Evolutionary conservation across 2,329 filamentous ascomycete species (phyloP), one percentile per base, ranked within the genome.

Genomic region (Pestalotiopsis fici): DNA sequence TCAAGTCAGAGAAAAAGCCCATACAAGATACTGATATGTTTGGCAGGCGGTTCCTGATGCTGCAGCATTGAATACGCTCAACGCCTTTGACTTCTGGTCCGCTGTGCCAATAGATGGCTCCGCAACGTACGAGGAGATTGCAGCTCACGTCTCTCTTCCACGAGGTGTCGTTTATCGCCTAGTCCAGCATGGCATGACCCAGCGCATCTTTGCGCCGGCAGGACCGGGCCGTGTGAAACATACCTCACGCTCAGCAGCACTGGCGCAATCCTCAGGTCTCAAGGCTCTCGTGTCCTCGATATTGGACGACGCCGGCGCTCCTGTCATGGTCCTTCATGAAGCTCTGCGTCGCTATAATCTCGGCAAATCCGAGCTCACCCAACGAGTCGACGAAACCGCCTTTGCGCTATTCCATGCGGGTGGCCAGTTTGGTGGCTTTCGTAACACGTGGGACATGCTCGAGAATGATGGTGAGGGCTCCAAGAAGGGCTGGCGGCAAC

Each of bases 41-140:
- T 28, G 6, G 1, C 27, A 84, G 82, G 77, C 74, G 39, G 78
- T 83, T 60, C 83, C 83, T 2, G 83, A 85, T 68, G 77, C 80
- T 3, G 78, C 82, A 6, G 71, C 75, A 12, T 78, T 87, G 47
- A 84, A 85, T 69, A 75, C 85, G 15, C 75, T 87, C 18, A 86
- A 86, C 72, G 77, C 83, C 69, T 87, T 87, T 72, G 76, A 86
- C 70, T 86, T 87, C 71, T 87, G 83, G 83, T 76, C 79, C 12
- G 81, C 83, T 4, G 83, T 88, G 5, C 84, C 85, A 2, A 64
- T 86, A 1, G 76, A 82, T 27, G 83, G 83, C 18, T 77, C 79
- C 3, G 82, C 83, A 6, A 81, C 83, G 2, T 81, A 81, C 65
- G 68, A 73, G 3, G 79, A 82, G 12, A 81, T 85, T 21, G 77